Evolutionary conservation across 2,329 filamentous ascomycete species (phyloP).

Genomic region (Chalara sp.): DNA sequence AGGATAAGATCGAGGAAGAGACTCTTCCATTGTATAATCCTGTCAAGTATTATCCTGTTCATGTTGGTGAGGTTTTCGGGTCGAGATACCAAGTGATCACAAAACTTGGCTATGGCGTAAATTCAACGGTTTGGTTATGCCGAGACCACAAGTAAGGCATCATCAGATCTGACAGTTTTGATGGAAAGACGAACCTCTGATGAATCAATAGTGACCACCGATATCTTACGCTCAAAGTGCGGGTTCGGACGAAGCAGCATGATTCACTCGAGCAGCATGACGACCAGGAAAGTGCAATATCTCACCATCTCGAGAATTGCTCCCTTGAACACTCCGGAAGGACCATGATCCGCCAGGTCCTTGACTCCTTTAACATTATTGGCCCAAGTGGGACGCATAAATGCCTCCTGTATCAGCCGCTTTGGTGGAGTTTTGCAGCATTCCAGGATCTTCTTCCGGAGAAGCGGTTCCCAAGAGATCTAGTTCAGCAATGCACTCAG

Average conservation of each 20-base stretch:
- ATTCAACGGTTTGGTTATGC: slow-evolving; percentile 17
- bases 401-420: slow-evolving; percentile 33
- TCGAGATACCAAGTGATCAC: slow-evolving; percentile 14
- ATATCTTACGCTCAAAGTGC: slow-evolving; percentile 16
- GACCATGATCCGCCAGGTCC: slow-evolving; percentile 25
- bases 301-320: slow-evolving; percentile 30
- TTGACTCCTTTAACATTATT: slow-evolving; percentile 32
- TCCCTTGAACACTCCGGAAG: slow-evolving; percentile 27
- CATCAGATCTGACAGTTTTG: slow-evolving; percentile 5
- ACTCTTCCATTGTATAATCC: slow-evolving; percentile 9
- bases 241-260: slow-evolving; percentile 10
- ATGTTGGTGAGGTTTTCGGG: slow-evolving; percentile 11
- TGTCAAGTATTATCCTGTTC: slow-evolving; percentile 11
- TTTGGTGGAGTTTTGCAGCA: slow-evolving; percentile 35
- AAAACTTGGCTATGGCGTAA: slow-evolving; percentile 15
- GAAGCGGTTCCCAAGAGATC: slow-evolving; percentile 27
- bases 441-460: slow-evolving; percentile 35
- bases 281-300: slow-evolving; percentile 35
- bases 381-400: slow-evolving; percentile 30
- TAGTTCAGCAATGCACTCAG: slow-evolving; percentile 31
- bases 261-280: slow-evolving; percentile 4
- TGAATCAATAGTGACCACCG: slow-evolving; percentile 9
- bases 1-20: slow-evolving; percentile 12
- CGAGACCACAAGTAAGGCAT: slow-evolving; percentile 12
- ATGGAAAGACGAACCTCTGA: slow-evolving; percentile 8